A percentile compares a stretch with the other conserved stretches of the same genome.
Evolutionary conservation across 163 green algal species (phyloP).

Genomic region (Trebouxia gelatinosa): DNA sequence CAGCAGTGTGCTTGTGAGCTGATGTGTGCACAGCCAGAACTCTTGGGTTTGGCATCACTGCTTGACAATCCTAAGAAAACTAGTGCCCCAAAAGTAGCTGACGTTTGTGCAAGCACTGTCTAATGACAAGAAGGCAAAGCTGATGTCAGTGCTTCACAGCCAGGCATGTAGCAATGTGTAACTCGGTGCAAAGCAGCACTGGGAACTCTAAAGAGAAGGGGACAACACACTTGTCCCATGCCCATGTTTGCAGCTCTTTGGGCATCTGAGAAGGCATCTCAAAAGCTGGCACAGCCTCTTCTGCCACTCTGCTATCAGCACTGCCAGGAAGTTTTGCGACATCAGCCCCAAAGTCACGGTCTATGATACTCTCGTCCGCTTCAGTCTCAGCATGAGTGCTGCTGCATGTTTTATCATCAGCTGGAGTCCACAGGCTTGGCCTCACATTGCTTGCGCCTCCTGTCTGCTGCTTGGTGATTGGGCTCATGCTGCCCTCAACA

Average conservation of each 20-base stretch:
- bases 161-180: not conserved
- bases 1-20: no score
- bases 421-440: no score
- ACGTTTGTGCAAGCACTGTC: not conserved
- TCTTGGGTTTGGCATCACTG: not conserved
- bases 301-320: no score
- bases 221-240: slow-evolving; percentile 17
- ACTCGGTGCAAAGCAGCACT: not conserved
- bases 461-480: not conserved
- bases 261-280: slow-evolving; percentile 21
- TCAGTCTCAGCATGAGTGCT: not conserved
- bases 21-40: no score
- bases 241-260: slow-evolving; percentile 16
- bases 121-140: not conserved
- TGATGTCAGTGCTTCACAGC: not conserved
- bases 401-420: no score
- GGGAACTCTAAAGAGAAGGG: not conserved
- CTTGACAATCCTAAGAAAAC: not conserved
- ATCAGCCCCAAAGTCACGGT: no score
- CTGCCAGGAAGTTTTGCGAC: no score
- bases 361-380: not conserved
- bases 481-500: not conserved
- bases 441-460: no score
- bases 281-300: not conserved
- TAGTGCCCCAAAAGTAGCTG: not conserved